These are phyloP conservation scores for Pichia inconspicua DNA, from an alignment of 1,139 yeast species.

Conservation along the genomic window DNA sequence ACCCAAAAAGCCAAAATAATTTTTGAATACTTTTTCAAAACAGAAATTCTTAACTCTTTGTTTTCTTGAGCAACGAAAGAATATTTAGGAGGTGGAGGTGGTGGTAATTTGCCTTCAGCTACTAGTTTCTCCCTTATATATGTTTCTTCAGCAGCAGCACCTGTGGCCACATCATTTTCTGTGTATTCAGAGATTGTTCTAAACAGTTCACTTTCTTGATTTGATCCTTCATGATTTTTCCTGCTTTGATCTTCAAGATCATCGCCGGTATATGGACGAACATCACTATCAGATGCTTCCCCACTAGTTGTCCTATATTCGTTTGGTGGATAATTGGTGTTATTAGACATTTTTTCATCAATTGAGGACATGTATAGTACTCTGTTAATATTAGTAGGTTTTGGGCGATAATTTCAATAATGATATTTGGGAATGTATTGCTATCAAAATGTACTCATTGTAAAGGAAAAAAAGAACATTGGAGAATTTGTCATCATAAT, in stretches of 20 bases:
- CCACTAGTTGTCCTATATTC: neutral
- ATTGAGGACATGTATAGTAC: no score
- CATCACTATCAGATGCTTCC: neutral
- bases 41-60: slow-evolving; percentile 4
- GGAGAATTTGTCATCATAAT: no score
- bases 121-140: slow-evolving; percentile 1
- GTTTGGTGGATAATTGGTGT: neutral
- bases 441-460: no score
- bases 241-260: neutral
- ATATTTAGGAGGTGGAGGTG: slow-evolving; percentile 6
- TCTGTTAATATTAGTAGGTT: no score
- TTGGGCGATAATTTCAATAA: no score
- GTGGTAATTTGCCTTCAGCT: slow-evolving; percentile 5
- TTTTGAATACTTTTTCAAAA: slow-evolving; percentile 11
- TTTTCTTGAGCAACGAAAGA: slow-evolving; percentile 16
- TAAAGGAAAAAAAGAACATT: no score
- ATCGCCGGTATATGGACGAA: neutral
- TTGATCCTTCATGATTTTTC: neutral
- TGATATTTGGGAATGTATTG: no score
- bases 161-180: slow-evolving; percentile 14
- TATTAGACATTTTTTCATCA: neutral
- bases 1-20: slow-evolving; percentile 16
- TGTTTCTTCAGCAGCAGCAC: slow-evolving; percentile 12
- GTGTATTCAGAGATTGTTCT: slow-evolving; percentile 23
- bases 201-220: slow-evolving; percentile 8